These are phyloP conservation scores for Cercospora berteroae DNA, from an alignment of 2,329 filamentous ascomycete genomes.

Conservation along the genomic window DNA sequence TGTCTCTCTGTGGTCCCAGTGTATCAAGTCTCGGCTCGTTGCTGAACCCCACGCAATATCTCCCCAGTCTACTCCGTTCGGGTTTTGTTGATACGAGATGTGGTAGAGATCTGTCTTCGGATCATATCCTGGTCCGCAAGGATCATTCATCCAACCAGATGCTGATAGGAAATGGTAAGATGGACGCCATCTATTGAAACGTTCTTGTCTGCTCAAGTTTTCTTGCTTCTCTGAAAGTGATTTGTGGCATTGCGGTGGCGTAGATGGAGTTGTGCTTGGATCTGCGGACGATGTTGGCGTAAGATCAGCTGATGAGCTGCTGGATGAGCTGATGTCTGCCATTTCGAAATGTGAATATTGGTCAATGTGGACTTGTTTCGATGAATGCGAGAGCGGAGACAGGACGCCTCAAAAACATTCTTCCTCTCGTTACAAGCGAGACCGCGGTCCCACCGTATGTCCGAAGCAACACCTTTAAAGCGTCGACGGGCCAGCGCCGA, in stretches of 20 bases:
- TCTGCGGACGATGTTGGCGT: slow-evolving; percentile 7
- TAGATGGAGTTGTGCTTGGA: slow-evolving; percentile 5
- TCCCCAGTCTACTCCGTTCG: slow-evolving; percentile 43
- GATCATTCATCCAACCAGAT: slow-evolving; percentile 47
- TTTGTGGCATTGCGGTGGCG: neutral
- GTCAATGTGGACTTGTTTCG: neutral
- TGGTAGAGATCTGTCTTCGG: slow-evolving; percentile 43
- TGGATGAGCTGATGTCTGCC: slow-evolving; percentile 10
- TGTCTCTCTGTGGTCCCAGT: slow-evolving; percentile 37
- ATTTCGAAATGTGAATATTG: neutral
- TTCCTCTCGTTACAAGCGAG: neutral
- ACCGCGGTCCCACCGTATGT: slow-evolving; percentile 5
- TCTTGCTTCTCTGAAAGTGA: neutral
- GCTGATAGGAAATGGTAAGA: slow-evolving; percentile 42
- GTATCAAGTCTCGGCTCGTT: slow-evolving; percentile 41
- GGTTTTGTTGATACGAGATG: slow-evolving; percentile 47
- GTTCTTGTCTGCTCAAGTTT: slow-evolving; percentile 8
- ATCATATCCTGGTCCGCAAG: slow-evolving; percentile 45
- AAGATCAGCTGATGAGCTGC: slow-evolving; percentile 11
- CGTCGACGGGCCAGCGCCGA: neutral
- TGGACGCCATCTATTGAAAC: slow-evolving; percentile 27
- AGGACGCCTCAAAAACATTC: neutral
- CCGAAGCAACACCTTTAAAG: neutral
- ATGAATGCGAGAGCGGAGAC: neutral
- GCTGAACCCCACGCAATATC: slow-evolving; percentile 46